Percentiles rank a stretch among this genome's conserved stretches.
phyloP scores from a whole-genome alignment of 768 basidiomycete species.

The Asterophora parasitica region DNA sequence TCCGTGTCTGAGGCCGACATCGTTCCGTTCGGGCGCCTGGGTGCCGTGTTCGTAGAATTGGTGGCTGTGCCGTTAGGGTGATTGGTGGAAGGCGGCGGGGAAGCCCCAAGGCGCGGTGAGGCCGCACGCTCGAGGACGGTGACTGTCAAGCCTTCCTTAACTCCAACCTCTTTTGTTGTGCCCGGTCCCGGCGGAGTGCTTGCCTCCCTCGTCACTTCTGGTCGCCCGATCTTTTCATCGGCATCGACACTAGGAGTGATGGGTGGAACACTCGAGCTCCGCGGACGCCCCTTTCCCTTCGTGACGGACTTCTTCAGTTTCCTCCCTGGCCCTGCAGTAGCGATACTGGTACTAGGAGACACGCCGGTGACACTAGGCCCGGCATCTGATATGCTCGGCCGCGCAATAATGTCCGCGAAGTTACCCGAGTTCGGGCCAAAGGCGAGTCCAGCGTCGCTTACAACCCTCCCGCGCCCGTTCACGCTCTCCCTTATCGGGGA shows the following conservation, averaged over 20 bases:
- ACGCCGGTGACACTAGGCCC: not conserved
- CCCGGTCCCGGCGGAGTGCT: no score
- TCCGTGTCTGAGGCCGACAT: no score
- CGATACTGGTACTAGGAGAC: not conserved
- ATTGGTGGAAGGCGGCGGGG: not conserved
- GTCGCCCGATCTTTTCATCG: no score
- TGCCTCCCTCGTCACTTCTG: no score
- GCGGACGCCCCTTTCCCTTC: constrained; percentile 8
- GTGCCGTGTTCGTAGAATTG: no score
- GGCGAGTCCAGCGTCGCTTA: constrained; percentile 18
- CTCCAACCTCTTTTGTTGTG: no score
- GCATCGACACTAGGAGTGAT: not conserved
- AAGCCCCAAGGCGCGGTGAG: not conserved
- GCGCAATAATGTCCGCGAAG: not conserved
- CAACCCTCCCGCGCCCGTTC: constrained; percentile 12
- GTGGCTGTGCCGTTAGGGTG: no score
- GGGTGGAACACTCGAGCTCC: constrained; percentile 19
- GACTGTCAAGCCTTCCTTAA: not conserved
- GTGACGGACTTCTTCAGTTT: constrained; percentile 6
- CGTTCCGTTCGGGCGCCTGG: constrained; percentile 1
- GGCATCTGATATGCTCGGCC: not conserved
- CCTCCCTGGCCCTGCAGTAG: not conserved
- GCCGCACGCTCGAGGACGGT: not conserved
- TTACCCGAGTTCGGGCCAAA: not conserved
- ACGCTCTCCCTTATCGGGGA: constrained; percentile 9